Base-by-base conservation (phyloP, 768 basidiomycete genomes). In the Punctularia strigosozonata region DNA sequence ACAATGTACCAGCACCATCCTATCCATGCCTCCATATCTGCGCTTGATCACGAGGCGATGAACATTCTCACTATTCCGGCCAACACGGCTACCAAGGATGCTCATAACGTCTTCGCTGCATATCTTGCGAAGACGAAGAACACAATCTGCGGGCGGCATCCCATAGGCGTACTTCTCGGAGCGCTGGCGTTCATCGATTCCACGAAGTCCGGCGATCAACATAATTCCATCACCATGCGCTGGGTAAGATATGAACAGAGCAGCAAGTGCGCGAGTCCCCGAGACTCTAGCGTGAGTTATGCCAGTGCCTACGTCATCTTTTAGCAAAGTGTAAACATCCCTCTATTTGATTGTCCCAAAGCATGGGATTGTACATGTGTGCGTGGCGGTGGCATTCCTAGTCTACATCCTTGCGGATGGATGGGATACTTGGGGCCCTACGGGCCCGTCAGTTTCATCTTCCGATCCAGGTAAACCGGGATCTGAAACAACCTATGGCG, bases 221-320 rank as follows among this genome's bases (percentile, higher is more conserved):
- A 54, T 17, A 50, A 51, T 38, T 40, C 39, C 0, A 47, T 66
- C 1, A 64, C 58, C 18, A 56, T 90, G 37, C 75, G 76, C 46
- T 99, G 89, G 77, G 87, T 95, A 18, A 66, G 80, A 47, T 99
- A 99, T 57, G 90, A 87, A 54, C 94, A 98, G 60, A 98, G 91
- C 54, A 84, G 77, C 51, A 65, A 70, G 40, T 90, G 86, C 52
- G 46, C 64, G 46, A 73, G 60, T 14, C 52, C 83, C 39, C 60
- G 65, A 34, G 87, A 91, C 56, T 87, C 83, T 24, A 97, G 94
- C 53, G 95, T 99, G 17, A 94, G 90, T 58, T 99, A 99, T 54
- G 92, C 91, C 6, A 94, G 91, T 54, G 95, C 80, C 22, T 90
- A 78, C 60, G 61, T 88, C 31, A 68, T 63, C 25, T 72, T 87